These are phyloP conservation scores for Leishmania amazonensis DNA, from an alignment of 208 protist genomes.

Conservation along the genomic window DNA sequence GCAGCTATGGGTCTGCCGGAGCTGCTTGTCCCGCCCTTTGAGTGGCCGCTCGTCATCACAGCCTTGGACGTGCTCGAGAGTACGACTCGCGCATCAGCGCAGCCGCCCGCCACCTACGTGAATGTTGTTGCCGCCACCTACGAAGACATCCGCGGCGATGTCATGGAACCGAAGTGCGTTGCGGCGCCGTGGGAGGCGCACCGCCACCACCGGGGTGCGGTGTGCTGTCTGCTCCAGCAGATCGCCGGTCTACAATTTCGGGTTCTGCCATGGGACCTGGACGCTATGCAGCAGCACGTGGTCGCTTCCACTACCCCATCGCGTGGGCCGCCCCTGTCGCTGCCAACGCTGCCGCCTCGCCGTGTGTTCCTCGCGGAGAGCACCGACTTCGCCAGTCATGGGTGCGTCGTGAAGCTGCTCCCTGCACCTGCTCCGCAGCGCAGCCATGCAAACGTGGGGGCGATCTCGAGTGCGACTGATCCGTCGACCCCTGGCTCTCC, in stretches of 20 bases:
- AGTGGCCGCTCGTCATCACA: not conserved
- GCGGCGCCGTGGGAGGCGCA: not conserved
- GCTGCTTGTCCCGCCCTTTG: not conserved
- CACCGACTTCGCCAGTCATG: not conserved
- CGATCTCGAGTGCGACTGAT: not conserved
- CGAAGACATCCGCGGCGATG: not conserved
- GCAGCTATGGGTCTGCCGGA: not conserved
- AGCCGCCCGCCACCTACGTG: not conserved
- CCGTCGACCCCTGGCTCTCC: not conserved
- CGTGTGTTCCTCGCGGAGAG: not conserved
- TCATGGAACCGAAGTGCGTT: not conserved
- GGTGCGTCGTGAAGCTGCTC: not conserved
- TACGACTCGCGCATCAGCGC: not conserved
- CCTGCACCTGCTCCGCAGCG: too few relatives aligned
- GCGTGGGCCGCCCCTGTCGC: not conserved
- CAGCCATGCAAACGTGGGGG: not conserved
- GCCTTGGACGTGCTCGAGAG: not conserved
- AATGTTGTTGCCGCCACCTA: not conserved
- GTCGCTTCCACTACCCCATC: not conserved
- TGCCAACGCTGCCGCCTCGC: not conserved
- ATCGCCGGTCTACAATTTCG: not conserved
- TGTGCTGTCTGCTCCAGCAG: not conserved
- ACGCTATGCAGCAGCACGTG: not conserved
- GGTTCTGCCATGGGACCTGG: not conserved
- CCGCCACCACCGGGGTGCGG: not conserved